Evolutionary conservation across 108 stramenopile species (phyloP).

Genomic region (Pseudonitzschia pungens): DNA sequence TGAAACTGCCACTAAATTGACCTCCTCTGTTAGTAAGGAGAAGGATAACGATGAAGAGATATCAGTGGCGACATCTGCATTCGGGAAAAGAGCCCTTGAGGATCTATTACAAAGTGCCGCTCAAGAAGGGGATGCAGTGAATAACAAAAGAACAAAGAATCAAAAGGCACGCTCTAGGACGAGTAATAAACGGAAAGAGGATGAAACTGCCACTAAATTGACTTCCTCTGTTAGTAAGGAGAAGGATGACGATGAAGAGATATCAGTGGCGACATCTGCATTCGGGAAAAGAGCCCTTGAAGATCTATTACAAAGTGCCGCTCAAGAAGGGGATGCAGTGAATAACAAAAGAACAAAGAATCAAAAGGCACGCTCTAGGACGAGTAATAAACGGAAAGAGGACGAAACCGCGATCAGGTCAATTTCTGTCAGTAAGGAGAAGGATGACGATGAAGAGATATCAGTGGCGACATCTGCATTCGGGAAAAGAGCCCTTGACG

Average conservation of each 20-base stretch:
- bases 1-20: background rate
- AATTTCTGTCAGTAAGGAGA: background rate
- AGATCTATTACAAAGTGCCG: slow-evolving; percentile 1
- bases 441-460: slow-evolving; percentile 7
- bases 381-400: background rate
- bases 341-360: background rate
- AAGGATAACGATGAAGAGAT: slow-evolving; percentile 3
- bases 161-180: background rate
- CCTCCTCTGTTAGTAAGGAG: too few relatives aligned
- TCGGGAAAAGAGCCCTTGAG: slow-evolving; percentile 8
- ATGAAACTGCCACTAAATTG: background rate
- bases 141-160: background rate
- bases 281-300: slow-evolving; percentile 28
- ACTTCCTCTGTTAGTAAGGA: too few relatives aligned
- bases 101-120: background rate
- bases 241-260: slow-evolving; percentile 19
- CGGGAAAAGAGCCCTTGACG: slow-evolving; percentile 27
- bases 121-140: too few relatives aligned
- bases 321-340: background rate
- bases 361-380: background rate
- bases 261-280: slow-evolving; percentile 28
- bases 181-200: background rate
- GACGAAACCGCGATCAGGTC: background rate
- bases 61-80: slow-evolving; percentile 18
- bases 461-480: slow-evolving; percentile 19